Percentiles rank a stretch among this genome's conserved stretches.
Conservation (phyloP, 2,329 filamentous ascomycete species). For the Dothideomycetes sp. region DNA sequence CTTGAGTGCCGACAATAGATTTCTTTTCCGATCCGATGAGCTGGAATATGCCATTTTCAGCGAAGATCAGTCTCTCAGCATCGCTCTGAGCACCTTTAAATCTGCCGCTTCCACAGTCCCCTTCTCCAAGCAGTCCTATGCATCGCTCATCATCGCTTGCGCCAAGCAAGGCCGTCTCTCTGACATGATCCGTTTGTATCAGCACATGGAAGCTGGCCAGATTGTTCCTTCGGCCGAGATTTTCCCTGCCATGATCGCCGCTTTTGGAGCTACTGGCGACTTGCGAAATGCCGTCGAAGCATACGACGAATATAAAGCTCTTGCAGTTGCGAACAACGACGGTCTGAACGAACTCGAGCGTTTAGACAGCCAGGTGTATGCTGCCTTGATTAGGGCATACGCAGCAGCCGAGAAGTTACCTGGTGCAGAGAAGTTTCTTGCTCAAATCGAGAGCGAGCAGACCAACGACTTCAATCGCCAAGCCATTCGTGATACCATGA, state of each 20-base stretch:
- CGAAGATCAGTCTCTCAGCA: slow-evolving; percentile 76
- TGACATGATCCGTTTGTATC: slow-evolving; percentile 84
- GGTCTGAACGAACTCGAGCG: slow-evolving; percentile 59
- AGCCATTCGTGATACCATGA: slow-evolving; percentile 59
- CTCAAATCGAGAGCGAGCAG: slow-evolving; percentile 48
- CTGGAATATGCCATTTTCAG: slow-evolving; percentile 74
- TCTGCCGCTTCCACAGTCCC: slow-evolving; percentile 54
- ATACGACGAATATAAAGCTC: slow-evolving; percentile 85
- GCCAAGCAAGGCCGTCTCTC: slow-evolving; percentile 69
- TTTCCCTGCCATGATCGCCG: slow-evolving; percentile 90
- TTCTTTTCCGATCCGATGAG: slow-evolving; percentile 82
- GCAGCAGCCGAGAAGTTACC: slow-evolving; percentile 68
- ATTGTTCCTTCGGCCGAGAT: slow-evolving; percentile 67
- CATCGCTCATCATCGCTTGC: slow-evolving; percentile 75
- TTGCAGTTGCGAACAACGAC: slow-evolving; percentile 75
- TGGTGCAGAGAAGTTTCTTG: slow-evolving; percentile 75
- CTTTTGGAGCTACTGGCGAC: slow-evolving; percentile 73
- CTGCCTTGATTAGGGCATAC: slow-evolving; percentile 84
- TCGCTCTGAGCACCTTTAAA: slow-evolving; percentile 79
- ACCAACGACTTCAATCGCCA: slow-evolving; percentile 31
- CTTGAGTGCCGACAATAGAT: slow-evolving; percentile 71
- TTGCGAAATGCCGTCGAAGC: slow-evolving; percentile 81
- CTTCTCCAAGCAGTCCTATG: slow-evolving; percentile 76
- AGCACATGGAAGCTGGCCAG: slow-evolving; percentile 76
- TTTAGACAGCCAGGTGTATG: slow-evolving; percentile 76